These are phyloP conservation scores for Curvularia hawaiiensis DNA, from an alignment of 2,329 filamentous ascomycete genomes.

Conservation along the genomic window DNA sequence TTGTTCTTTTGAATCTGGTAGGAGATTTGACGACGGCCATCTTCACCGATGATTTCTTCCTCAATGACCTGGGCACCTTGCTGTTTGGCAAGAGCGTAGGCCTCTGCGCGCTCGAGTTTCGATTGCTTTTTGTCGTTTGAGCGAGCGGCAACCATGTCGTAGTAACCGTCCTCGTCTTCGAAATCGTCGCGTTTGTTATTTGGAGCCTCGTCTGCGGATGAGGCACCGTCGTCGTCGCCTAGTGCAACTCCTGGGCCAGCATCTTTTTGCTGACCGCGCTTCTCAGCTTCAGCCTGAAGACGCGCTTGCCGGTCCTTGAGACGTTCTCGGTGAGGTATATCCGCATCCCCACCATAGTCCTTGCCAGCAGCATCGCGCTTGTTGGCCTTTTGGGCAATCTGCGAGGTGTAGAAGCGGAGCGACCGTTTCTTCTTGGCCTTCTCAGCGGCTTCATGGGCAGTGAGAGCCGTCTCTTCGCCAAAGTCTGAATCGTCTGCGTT, in stretches of 20 bases:
- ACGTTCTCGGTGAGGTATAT: constrained; percentile 88
- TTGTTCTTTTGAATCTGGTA: constrained; percentile 99
- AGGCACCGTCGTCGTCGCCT: constrained; percentile 66
- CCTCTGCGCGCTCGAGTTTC: constrained; percentile 71
- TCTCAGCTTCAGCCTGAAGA: constrained; percentile 86
- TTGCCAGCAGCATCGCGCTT: constrained; percentile 76
- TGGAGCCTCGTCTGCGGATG: constrained; percentile 64
- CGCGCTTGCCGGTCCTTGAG: constrained; percentile 83
- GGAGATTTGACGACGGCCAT: constrained; percentile 90
- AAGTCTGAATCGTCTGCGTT: constrained; percentile 81
- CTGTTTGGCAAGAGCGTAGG: constrained; percentile 59
- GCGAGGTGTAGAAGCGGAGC: constrained; percentile 96
- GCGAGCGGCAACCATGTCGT: constrained; percentile 79
- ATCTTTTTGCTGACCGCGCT: constrained; percentile 69
- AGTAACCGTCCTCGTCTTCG: constrained; percentile 74
- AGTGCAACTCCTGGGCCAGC: constrained; percentile 66
- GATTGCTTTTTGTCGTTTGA: constrained; percentile 71
- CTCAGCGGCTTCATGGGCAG: constrained; percentile 78
- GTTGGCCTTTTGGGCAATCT: constrained; percentile 93
- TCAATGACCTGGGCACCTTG: constrained; percentile 67
- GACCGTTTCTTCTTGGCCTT: constrained; percentile 91
- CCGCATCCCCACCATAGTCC: constrained; percentile 77
- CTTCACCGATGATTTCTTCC: constrained; percentile 72
- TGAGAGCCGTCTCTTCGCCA: constrained; percentile 83
- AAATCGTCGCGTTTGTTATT: constrained; percentile 46